phyloP scores from a whole-genome alignment of 306 rosid species.

The Vigna nakashimae region DNA sequence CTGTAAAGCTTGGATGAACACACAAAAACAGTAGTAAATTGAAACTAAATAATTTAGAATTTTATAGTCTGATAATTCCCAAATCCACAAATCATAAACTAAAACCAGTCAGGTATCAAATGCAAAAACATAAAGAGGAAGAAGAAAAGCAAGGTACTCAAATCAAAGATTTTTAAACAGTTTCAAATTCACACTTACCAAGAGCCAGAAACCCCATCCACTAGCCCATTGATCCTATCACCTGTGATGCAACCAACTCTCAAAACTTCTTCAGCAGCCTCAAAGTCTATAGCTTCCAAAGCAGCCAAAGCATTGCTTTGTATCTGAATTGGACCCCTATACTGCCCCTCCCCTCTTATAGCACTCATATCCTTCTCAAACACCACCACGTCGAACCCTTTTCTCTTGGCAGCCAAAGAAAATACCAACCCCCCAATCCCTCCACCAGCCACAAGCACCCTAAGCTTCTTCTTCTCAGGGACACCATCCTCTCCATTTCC shows the following conservation, averaged over 20 bases:
- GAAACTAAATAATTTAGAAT: conserved; percentile 10
- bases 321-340: conserved; percentile 97
- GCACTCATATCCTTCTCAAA: conserved; percentile 98
- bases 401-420: conserved; percentile 93
- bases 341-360: conserved; percentile 93
- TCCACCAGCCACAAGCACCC: conserved; percentile 89
- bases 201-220: conserved; percentile 91
- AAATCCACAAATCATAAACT: conserved; percentile 14
- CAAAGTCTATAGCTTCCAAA: conserved; percentile 90
- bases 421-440: conserved; percentile 96
- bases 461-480: conserved; percentile 60
- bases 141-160: not conserved
- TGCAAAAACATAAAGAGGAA: conserved; percentile 25
- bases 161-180: not conserved
- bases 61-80: not conserved
- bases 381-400: conserved; percentile 93
- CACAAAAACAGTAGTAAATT: not conserved
- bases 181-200: conserved; percentile 60
- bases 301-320: conserved; percentile 99
- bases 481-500: conserved; percentile 34
- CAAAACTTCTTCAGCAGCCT: conserved; percentile 95
- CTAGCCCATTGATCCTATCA: conserved; percentile 92
- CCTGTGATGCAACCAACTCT: conserved; percentile 90
- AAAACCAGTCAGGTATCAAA: not conserved
- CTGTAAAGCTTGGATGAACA: conserved; percentile 4